Evolutionary conservation across 2,329 filamentous ascomycete genomes (phyloP), one percentile per base, ranked within the genome.

Genomic region (Fusarium irregulare): DNA sequence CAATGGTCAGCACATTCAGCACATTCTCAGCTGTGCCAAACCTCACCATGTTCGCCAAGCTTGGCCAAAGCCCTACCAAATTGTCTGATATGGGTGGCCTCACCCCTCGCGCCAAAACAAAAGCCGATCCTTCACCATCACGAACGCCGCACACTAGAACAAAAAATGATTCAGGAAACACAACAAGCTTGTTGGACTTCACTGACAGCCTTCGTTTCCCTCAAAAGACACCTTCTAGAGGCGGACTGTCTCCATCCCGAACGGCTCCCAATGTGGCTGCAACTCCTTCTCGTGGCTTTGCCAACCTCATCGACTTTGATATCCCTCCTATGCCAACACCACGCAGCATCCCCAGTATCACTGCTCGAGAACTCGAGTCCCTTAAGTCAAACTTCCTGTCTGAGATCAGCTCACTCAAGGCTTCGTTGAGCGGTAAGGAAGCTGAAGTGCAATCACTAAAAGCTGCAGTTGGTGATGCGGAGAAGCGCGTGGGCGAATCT

Each of bases 321-420:
- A 92, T 98, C 12, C 94, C 94, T n/a, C 93, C 95, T 1, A 90
- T 94, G 72, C 94, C 95, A 3, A 98, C 96, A 1, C 96, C 96
- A 16, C 90, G 95, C 66, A 97, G 93, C 58, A 88, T 98, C 40
- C 96, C 96, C 1, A 93, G 91, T 11, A 92, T 98, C 72, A 97
- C 94, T 3, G 93, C 96, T 3, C 90, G 96, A 34, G 96, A 99
- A 81, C 85, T 98, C 4, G 96, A 99, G 78, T 93, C 92, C 16
- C 85, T 98, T 64, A 98, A 98, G 79, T 98, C 94, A 0, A 88
- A 88, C 25, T 97, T 97, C 75, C 86, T 97, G 54, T 97, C 94
- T 0, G 93, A 98, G 78, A 97, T 99, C 64, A 97, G 93, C 67
- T 93, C 92, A n/a, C 87, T 99, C 20, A 96, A 93, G 76, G 96